Conservation (phyloP, 2,329 filamentous ascomycete genomes). For the Aureobasidium sp. region DNA sequence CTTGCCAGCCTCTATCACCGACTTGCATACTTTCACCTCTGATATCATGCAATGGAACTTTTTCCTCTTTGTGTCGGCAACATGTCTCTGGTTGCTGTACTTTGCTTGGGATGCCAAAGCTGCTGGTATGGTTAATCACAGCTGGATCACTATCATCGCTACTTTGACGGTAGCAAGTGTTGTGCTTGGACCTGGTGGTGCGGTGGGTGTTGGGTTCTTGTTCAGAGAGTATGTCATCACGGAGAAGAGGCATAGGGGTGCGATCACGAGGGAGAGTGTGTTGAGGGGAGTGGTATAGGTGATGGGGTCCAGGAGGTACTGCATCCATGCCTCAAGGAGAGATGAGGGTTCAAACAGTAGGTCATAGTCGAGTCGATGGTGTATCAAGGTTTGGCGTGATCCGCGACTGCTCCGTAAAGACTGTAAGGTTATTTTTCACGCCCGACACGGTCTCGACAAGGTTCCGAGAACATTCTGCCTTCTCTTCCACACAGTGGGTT, state of each 20-base stretch:
- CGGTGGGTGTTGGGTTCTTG: constrained; percentile 24
- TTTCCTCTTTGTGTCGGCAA: constrained; percentile 5
- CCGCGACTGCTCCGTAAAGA: no score
- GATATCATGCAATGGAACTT: constrained; percentile 9
- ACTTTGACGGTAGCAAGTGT: constrained; percentile 15
- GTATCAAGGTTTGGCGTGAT: no score
- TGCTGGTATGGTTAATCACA: constrained; percentile 22
- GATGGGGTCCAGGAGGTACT: no score
- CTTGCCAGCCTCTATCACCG: background rate
- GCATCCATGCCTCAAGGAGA: no score
- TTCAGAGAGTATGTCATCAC: constrained; percentile 31
- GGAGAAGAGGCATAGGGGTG: constrained; percentile 20
- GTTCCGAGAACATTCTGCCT: no score
- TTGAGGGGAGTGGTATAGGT: no score
- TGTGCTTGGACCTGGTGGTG: constrained; percentile 25
- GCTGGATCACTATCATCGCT: constrained; percentile 21
- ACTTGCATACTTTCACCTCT: background rate
- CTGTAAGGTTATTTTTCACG: no score
- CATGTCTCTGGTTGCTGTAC: constrained; percentile 27
- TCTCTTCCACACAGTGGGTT: no score
- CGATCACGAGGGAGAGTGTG: constrained; percentile 11
- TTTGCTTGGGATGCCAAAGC: constrained; percentile 29
- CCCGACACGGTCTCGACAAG: no score
- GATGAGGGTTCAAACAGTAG: no score
- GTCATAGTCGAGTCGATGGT: no score